A percentile compares a stretch with the other conserved stretches of the same genome.
Conservation (phyloP, 495 filamentous ascomycete species). For the Filosporella fistucella region DNA sequence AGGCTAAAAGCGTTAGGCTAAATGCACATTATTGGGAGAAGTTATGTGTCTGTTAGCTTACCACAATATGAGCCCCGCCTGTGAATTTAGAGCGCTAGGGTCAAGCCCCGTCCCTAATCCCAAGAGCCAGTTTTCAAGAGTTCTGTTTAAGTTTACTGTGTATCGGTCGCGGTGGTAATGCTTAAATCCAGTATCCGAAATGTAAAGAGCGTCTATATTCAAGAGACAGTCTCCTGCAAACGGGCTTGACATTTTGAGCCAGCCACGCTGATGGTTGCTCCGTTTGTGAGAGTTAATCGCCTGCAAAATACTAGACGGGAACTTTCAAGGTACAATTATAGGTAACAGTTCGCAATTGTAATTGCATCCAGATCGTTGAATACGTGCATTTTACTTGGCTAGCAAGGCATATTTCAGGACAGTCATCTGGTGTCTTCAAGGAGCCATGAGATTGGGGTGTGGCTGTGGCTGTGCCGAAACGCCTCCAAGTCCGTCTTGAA, state of each 20-base stretch:
- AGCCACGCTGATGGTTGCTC: not conserved
- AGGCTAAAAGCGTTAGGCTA: not conserved
- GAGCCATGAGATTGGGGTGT: too few relatives aligned
- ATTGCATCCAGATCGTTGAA: too few relatives aligned
- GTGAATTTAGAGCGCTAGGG: not conserved
- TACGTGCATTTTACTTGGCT: too few relatives aligned
- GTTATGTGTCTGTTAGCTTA: too few relatives aligned
- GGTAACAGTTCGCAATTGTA: too few relatives aligned
- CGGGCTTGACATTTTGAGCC: not conserved
- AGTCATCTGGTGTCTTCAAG: too few relatives aligned
- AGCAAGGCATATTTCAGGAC: too few relatives aligned
- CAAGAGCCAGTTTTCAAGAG: not conserved
- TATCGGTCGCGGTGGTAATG: not conserved
- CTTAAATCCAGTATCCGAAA: not conserved
- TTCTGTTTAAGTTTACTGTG: not conserved
- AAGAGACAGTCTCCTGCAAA: slow-evolving; percentile 1
- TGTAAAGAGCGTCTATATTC: not conserved
- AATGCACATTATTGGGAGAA: not conserved
- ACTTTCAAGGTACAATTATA: too few relatives aligned
- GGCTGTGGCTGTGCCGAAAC: too few relatives aligned
- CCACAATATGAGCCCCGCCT: not conserved
- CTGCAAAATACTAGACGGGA: too few relatives aligned
- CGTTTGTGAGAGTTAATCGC: too few relatives aligned
- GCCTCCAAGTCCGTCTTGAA: too few relatives aligned
- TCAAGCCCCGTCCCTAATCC: not conserved